Evolutionary conservation across 352 stramenopile species (phyloP).

Genomic region (Blastocystis sp.): DNA sequence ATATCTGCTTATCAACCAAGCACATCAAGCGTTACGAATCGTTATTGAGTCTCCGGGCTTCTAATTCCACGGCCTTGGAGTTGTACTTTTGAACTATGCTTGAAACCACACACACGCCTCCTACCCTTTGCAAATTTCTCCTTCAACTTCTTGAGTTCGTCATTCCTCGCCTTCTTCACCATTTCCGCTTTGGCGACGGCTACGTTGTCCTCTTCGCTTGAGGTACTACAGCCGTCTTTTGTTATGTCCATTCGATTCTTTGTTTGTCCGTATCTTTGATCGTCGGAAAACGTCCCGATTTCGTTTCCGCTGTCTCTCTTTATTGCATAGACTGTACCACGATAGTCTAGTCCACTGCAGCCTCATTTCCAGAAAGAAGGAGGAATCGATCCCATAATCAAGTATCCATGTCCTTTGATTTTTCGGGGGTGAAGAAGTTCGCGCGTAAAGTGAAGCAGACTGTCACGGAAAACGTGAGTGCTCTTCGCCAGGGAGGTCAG

Average conservation of each 20-base stretch:
- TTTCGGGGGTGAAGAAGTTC: background rate
- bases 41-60: conserved; percentile 37
- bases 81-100: conserved; percentile 37
- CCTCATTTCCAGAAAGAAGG: background rate
- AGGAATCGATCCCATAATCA: background rate
- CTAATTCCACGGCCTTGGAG: conserved; percentile 53
- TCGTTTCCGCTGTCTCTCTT: background rate
- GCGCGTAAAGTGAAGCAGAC: background rate
- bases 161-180: background rate
- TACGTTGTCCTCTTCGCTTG: background rate
- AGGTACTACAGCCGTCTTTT: background rate
- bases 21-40: conserved; percentile 14
- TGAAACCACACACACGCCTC: background rate
- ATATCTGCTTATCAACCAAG: conserved; percentile 22
- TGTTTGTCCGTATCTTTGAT: background rate
- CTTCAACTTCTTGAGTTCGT: conserved; percentile 57
- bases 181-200: background rate
- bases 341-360: too few relatives aligned
- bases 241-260: background rate
- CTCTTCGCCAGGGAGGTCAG: background rate
- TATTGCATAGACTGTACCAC: background rate
- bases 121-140: conserved; percentile 55
- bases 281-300: background rate
- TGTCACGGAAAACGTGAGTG: background rate
- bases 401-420: background rate